These are phyloP conservation scores for Acacia confusa DNA, from an alignment of 306 rosid species.

Conservation along the genomic window DNA sequence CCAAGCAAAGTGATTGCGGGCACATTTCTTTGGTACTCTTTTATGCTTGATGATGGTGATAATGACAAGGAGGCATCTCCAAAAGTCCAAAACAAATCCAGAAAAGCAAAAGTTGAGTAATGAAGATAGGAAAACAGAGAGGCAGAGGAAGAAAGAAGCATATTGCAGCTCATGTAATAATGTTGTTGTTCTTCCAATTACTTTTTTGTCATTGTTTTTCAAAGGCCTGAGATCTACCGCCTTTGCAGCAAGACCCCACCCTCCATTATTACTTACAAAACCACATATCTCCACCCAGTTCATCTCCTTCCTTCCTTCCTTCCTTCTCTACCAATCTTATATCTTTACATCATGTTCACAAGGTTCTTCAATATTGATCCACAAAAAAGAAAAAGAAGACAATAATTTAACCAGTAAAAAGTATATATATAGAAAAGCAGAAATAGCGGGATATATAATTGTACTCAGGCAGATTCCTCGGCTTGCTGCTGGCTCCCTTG, in stretches of 20 bases:
- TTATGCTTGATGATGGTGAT: too few relatives aligned
- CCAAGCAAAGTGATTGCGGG: too few relatives aligned
- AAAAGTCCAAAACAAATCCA: too few relatives aligned
- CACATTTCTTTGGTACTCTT: too few relatives aligned
- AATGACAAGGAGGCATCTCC: too few relatives aligned
- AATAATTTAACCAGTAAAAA: constrained; percentile 24
- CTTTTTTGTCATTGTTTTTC: background rate
- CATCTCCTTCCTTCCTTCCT: background rate
- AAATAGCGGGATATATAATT: constrained; percentile 24
- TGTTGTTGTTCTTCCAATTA: constrained; percentile 16
- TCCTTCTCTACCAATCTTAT: constrained; percentile 38
- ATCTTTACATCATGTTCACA: constrained; percentile 15
- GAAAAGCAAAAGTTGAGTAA: too few relatives aligned
- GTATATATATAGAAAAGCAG: constrained; percentile 2
- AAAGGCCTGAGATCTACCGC: constrained; percentile 49
- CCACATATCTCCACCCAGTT: constrained; percentile 39
- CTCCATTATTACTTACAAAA: constrained; percentile 53
- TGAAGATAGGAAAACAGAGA: background rate
- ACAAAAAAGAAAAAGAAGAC: background rate
- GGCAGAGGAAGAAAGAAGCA: background rate
- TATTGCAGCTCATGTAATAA: background rate
- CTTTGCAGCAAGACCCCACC: constrained; percentile 70
- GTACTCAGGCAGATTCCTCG: constrained; percentile 66
- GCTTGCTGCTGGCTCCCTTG: constrained; percentile 23
- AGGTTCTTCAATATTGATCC: background rate